Evolutionary conservation across 1,139 yeast genomes (phyloP).

Genomic region (Hemisphaericaspora xylofermentans): DNA sequence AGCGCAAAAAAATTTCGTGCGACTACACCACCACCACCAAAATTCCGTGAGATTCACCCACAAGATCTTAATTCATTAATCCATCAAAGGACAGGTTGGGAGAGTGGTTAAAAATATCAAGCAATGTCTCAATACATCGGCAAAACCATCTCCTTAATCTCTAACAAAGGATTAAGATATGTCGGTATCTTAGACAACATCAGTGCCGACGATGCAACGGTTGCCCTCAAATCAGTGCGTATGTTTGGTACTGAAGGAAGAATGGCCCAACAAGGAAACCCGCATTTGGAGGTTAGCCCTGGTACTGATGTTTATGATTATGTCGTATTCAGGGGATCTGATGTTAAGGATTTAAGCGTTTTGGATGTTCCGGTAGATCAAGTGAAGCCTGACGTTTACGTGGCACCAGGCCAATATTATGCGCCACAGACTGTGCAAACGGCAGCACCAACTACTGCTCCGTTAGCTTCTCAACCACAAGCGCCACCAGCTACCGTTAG

Average conservation of each 20-base stretch:
- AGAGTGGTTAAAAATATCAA: not conserved
- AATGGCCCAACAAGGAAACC: constrained; percentile 56
- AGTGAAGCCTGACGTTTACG: constrained; percentile 39
- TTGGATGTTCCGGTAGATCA: constrained; percentile 64
- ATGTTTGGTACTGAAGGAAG: constrained; percentile 95
- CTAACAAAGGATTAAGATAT: constrained; percentile 84
- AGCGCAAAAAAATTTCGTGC: no score
- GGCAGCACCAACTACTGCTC: constrained; percentile 7
- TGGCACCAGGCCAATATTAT: constrained; percentile 15
- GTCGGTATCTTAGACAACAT: constrained; percentile 86
- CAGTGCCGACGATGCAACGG: constrained; percentile 89
- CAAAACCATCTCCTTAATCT: constrained; percentile 83
- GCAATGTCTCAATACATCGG: constrained; percentile 89
- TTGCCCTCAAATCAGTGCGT: constrained; percentile 77
- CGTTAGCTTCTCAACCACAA: constrained; percentile 8
- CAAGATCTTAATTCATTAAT: no score
- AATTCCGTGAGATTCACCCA: no score
- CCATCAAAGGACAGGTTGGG: no score
- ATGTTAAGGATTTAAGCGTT: constrained; percentile 86
- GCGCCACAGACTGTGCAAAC: constrained; percentile 26
- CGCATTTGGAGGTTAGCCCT: constrained; percentile 71
- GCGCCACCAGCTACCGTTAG: not conserved
- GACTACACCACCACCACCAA: no score
- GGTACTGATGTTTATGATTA: constrained; percentile 71
- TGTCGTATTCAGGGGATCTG: constrained; percentile 88